Percentiles rank a stretch among this genome's conserved stretches.
These are phyloP conservation scores for Bolboschoenoplectus hybrid DNA, from an alignment of 202 grass and related monocot genomes.

Conservation along the genomic window DNA sequence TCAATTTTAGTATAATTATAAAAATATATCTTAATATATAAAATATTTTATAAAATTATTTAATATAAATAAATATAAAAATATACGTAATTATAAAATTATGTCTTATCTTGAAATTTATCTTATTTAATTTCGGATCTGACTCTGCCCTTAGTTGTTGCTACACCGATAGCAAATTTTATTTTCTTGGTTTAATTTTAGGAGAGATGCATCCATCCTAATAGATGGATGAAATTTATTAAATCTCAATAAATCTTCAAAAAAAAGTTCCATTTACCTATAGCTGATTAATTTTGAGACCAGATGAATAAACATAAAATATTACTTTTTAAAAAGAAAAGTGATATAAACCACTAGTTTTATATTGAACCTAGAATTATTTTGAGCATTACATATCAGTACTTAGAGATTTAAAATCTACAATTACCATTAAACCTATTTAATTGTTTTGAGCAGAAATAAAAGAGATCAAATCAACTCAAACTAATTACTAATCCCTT, in stretches of 20 bases:
- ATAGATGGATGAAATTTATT: not conserved
- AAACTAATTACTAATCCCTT: not conserved
- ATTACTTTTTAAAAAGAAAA: not conserved
- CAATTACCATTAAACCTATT: not conserved
- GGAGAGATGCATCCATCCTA: not conserved
- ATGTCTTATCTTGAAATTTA: too few species aligned
- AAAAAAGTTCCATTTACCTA: not conserved
- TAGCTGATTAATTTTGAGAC: not conserved
- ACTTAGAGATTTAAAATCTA: too few species aligned
- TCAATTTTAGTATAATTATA: too few species aligned
- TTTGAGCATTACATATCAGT: too few species aligned
- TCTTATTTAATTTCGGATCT: too few species aligned
- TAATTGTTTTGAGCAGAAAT: too few species aligned
- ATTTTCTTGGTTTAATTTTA: not conserved
- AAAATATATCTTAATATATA: too few species aligned
- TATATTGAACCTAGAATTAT: too few species aligned
- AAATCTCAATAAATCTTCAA: not conserved
- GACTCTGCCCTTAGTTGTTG: not conserved
- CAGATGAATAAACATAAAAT: not conserved
- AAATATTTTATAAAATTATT: too few species aligned
- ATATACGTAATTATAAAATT: too few species aligned
- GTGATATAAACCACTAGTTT: too few species aligned
- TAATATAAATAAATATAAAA: too few species aligned
- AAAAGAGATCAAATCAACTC: not conserved
- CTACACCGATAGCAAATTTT: not conserved